Percentiles rank a stretch among this genome's conserved stretches.
phyloP scores from a whole-genome alignment of 2,329 filamentous ascomycete genomes.

The Fusarium sp. region DNA sequence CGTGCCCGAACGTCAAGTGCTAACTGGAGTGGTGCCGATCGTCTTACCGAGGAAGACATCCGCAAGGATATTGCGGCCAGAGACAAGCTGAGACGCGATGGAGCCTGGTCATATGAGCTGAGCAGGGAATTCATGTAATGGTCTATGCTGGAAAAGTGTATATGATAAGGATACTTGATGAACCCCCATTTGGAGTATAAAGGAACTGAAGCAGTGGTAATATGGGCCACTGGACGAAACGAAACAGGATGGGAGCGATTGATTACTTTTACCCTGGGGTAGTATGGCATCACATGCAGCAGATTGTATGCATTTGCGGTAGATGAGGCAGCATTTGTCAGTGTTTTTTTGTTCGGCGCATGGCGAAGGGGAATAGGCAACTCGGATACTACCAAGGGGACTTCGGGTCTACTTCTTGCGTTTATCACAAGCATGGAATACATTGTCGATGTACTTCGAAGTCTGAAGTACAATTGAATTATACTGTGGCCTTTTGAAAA shows the following conservation, averaged over 20 bases:
- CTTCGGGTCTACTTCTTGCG: background rate
- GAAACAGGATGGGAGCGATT: constrained; percentile 26
- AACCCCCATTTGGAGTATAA: constrained; percentile 16
- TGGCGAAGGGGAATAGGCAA: constrained; percentile 36
- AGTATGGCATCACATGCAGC: constrained; percentile 34
- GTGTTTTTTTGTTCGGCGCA: constrained; percentile 44
- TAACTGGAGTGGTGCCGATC: constrained; percentile 89
- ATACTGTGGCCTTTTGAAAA: background rate
- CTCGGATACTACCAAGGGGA: constrained; percentile 1
- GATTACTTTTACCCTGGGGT: constrained; percentile 34
- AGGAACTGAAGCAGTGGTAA: constrained; percentile 17
- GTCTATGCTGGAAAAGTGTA: constrained; percentile 21
- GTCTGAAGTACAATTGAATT: constrained; percentile 2
- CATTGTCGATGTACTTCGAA: constrained; percentile 20
- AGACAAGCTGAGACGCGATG: constrained; percentile 84
- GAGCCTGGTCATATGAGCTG: constrained; percentile 84
- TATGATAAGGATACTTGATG: constrained; percentile 31
- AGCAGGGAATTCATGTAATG: constrained; percentile 62
- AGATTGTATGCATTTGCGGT: constrained; percentile 45
- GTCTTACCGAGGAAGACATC: constrained; percentile 90
- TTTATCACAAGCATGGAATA: constrained; percentile 13
- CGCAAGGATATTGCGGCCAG: constrained; percentile 83
- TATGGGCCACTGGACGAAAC: constrained; percentile 22
- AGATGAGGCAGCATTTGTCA: constrained; percentile 26
- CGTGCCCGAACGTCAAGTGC: constrained; percentile 92